A percentile compares a stretch with the other conserved stretches of the same genome.
Evolutionary conservation across 139 green algal species (phyloP).

Genomic region (Chlorella ohadii): DNA sequence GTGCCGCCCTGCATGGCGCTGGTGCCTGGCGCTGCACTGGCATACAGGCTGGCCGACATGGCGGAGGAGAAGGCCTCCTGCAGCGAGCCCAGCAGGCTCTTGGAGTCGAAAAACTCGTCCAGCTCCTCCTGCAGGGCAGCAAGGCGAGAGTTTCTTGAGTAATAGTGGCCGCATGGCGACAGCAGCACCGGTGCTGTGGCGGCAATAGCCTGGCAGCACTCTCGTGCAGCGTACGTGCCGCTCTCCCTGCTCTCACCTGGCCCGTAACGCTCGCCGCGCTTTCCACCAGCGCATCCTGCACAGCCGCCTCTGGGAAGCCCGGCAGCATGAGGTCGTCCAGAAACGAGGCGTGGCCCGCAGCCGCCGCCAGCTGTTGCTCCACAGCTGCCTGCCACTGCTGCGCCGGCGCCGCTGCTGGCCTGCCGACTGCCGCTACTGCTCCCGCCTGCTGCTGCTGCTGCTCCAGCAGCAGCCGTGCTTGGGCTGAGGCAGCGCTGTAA

Average conservation of each 20-base stretch:
- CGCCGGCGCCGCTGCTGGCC: background rate
- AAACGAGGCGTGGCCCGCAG: slow-evolving; percentile 43
- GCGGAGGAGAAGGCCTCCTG: slow-evolving; percentile 39
- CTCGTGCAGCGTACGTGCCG: background rate
- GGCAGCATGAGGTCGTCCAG: slow-evolving; percentile 69
- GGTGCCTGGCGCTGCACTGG: background rate
- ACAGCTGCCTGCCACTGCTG: background rate
- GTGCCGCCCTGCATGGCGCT: too few species aligned
- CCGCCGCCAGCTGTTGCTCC: background rate
- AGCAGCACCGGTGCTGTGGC: too few species aligned
- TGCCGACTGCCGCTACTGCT: background rate
- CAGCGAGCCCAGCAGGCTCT: slow-evolving; percentile 47
- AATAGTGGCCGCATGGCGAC: too few species aligned
- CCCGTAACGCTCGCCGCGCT: background rate
- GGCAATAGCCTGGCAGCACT: too few species aligned
- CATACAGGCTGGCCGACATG: slow-evolving; percentile 10
- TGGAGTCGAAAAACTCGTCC: slow-evolving; percentile 46
- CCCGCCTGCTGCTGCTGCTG: background rate
- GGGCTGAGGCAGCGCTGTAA: background rate
- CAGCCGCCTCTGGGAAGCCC: slow-evolving; percentile 52
- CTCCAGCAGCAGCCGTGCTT: background rate
- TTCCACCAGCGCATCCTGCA: slow-evolving; percentile 49
- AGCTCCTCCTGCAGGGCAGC: slow-evolving; percentile 18
- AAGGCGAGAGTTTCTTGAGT: too few species aligned
- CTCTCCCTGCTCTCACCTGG: background rate